Conservation (phyloP, 2,329 filamentous ascomycete species). For the Cytospora piceae region DNA sequence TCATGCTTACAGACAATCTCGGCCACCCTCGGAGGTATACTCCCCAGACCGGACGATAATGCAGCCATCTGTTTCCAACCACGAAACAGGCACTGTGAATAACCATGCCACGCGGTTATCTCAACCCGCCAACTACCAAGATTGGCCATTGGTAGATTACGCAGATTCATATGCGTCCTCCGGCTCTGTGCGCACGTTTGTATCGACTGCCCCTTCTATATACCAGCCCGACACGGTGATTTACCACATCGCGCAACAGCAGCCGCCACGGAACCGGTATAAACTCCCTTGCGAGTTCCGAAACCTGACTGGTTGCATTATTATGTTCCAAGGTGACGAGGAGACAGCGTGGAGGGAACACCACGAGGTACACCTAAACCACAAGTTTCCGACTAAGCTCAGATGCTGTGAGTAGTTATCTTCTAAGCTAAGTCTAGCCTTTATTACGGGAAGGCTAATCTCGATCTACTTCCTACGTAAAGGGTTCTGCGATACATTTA, state of each 20-base stretch:
- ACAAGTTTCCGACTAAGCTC: constrained; percentile 39
- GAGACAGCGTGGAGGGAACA: constrained; percentile 52
- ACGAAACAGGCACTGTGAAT: too few relatives aligned
- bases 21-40: too few relatives aligned
- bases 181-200: not conserved
- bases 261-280: not conserved
- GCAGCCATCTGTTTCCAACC: too few relatives aligned
- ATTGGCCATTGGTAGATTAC: too few relatives aligned
- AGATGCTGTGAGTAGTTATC: constrained; percentile 19
- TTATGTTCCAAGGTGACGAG: constrained; percentile 44
- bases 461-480: not conserved
- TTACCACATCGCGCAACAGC: constrained; percentile 13
- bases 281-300: constrained; percentile 53
- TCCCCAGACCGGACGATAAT: too few relatives aligned
- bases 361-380: constrained; percentile 42
- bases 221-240: constrained; percentile 8
- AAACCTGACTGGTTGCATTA: constrained; percentile 41
- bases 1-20: too few relatives aligned
- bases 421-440: not conserved
- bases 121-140: too few relatives aligned
- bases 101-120: too few relatives aligned
- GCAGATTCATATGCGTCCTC: not conserved
- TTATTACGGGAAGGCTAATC: constrained; percentile 17
- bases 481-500: constrained; percentile 49
- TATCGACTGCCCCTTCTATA: constrained; percentile 8